Evolutionary conservation across 495 filamentous ascomycete genomes (phyloP).

Genomic region (Penicillium herquei): DNA sequence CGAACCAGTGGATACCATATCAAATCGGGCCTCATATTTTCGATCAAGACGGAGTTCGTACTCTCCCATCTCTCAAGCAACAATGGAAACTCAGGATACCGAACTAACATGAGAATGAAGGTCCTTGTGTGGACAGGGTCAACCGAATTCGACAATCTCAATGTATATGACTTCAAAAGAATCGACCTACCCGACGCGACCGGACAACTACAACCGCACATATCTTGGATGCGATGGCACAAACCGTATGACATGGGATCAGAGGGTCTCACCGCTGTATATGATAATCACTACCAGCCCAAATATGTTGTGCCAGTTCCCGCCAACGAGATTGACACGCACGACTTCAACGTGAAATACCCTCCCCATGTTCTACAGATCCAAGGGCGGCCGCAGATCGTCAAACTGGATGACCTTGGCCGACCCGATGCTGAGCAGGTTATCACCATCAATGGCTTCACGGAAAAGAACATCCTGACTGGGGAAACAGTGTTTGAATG

Average conservation of each 20-base stretch:
- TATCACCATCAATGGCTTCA: neutral
- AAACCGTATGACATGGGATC: neutral
- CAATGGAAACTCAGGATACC: neutral
- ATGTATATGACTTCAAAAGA: constrained; percentile 6
- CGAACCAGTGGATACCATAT: constrained; percentile 9
- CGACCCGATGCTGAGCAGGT: neutral
- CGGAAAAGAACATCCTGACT: constrained; percentile 4
- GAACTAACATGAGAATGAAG: neutral
- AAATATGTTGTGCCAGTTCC: neutral
- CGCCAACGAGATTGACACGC: constrained; percentile 6
- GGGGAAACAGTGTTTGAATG: constrained; percentile 6
- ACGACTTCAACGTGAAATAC: constrained; percentile 11
- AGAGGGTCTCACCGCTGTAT: neutral
- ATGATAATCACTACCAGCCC: constrained; percentile 4
- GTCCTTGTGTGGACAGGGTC: constrained; percentile 9
- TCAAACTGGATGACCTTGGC: constrained; percentile 1
- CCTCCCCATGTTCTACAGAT: neutral
- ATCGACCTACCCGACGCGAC: neutral
- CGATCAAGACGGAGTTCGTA: constrained; percentile 10
- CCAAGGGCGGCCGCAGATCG: neutral
- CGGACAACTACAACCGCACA: neutral
- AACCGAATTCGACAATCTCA: neutral
- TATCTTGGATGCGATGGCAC: constrained; percentile 8
- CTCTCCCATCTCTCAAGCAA: neutral
- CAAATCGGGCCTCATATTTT: constrained; percentile 12